These are phyloP conservation scores for Tetraselmis chui DNA, from an alignment of 139 green algal species.

Conservation along the genomic window DNA sequence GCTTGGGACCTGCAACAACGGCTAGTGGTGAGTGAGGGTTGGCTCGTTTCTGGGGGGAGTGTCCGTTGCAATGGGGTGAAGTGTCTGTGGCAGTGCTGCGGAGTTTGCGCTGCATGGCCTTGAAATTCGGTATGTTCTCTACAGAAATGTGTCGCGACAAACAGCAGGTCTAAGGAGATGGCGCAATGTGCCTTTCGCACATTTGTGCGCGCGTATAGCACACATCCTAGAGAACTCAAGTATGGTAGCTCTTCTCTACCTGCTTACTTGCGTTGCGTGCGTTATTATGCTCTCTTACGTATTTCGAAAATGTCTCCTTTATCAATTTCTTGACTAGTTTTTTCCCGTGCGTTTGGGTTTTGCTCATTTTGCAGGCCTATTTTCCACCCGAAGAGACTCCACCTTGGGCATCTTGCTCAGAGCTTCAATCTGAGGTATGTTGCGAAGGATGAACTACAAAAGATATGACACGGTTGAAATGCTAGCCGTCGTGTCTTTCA, in stretches of 20 bases:
- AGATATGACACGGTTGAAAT: not conserved
- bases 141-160: conserved; percentile 34
- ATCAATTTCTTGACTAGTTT: too few species aligned
- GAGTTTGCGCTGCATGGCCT: too few species aligned
- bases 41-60: too few species aligned
- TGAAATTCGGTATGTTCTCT: too few species aligned
- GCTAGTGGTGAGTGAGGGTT: not conserved
- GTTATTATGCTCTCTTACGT: too few species aligned
- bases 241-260: too few species aligned
- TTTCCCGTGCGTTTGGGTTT: too few species aligned
- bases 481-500: not conserved
- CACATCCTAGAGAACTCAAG: conserved; percentile 58
- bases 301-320: too few species aligned
- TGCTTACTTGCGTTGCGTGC: too few species aligned
- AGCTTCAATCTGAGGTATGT: conserved; percentile 71
- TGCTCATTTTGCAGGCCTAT: conserved; percentile 35
- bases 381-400: conserved; percentile 80
- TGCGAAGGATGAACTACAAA: not conserved
- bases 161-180: conserved; percentile 35
- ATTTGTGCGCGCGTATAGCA: conserved; percentile 78
- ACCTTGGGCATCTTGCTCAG: conserved; percentile 88
- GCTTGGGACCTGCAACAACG: conserved; percentile 4
- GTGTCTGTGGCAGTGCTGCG: too few species aligned
- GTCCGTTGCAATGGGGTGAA: too few species aligned
- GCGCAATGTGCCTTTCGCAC: conserved; percentile 76